phyloP scores from a whole-genome alignment of 345 rosid species.

The Lepidium sativum region DNA sequence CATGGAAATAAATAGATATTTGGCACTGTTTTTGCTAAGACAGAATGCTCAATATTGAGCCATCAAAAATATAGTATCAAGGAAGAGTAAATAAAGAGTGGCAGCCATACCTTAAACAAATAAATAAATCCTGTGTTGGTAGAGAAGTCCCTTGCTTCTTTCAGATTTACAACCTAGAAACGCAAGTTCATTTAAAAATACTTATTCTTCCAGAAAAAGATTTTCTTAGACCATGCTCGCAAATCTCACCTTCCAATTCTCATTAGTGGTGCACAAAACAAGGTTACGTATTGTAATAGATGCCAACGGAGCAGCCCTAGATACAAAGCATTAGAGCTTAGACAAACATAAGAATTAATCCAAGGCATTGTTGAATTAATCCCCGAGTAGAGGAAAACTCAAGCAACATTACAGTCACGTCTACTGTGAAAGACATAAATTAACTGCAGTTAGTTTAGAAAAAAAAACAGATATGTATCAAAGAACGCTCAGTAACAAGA shows the following conservation, averaged over 20 bases:
- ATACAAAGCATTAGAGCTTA: constrained; percentile 20
- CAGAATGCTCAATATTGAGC: constrained; percentile 1
- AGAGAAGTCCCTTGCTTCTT: constrained; percentile 94
- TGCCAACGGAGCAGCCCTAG: constrained; percentile 94
- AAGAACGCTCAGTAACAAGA: not conserved
- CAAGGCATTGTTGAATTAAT: not conserved
- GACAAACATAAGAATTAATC: not conserved
- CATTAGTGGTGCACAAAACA: constrained; percentile 74
- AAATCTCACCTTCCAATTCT: constrained; percentile 78
- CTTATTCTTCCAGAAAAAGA: not conserved
- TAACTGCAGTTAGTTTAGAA: not conserved
- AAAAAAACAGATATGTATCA: not conserved
- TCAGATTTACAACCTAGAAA: constrained; percentile 80
- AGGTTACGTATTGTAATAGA: constrained; percentile 85
- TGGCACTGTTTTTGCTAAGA: not conserved
- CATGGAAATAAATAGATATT: not conserved
- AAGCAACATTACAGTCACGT: not conserved
- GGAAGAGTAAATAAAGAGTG: not conserved
- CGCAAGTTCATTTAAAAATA: constrained; percentile 3
- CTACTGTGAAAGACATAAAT: not conserved
- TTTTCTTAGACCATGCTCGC: not conserved
- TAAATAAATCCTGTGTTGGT: constrained; percentile 67
- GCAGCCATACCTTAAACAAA: constrained; percentile 69
- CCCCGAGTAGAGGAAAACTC: not conserved
- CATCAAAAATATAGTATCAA: not conserved